phyloP scores from a whole-genome alignment of 2,329 filamentous ascomycete species.

The Parastagonospora avenae region DNA sequence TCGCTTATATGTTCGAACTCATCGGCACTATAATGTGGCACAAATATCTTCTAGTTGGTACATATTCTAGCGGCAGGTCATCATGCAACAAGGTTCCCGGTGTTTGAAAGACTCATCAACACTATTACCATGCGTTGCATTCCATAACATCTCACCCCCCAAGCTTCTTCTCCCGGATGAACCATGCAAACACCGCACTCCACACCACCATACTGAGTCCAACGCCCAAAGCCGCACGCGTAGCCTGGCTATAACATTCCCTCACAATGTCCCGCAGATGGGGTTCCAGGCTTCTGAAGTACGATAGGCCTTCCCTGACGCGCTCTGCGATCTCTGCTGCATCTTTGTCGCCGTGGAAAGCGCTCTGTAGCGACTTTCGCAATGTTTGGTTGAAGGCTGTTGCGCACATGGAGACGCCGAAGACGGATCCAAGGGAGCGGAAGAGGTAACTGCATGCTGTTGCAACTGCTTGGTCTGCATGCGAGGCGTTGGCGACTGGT shows the following conservation, averaged over 20 bases:
- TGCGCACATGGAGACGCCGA: conserved; percentile 71
- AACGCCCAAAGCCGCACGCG: conserved; percentile 57
- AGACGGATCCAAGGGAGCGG: conserved; percentile 70
- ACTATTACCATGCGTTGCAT: no score
- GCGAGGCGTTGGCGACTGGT: conserved; percentile 69
- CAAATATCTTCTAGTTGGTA: no score
- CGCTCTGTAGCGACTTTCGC: conserved; percentile 59
- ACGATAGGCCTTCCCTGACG: conserved; percentile 73
- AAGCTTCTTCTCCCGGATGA: conserved; percentile 51
- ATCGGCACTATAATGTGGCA: no score
- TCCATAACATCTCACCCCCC: conserved; percentile 5
- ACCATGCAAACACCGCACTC: conserved; percentile 53
- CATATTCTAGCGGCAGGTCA: no score
- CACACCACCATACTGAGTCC: conserved; percentile 57
- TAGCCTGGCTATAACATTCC: conserved; percentile 67
- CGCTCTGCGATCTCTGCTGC: conserved; percentile 69
- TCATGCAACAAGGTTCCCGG: no score
- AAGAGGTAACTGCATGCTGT: conserved; percentile 84
- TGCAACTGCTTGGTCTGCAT: conserved; percentile 73
- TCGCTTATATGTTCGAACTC: no score
- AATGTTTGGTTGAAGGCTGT: conserved; percentile 74
- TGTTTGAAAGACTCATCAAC: no score
- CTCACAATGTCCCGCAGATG: conserved; percentile 64
- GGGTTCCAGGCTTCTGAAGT: conserved; percentile 68
- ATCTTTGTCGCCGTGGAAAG: conserved; percentile 62